These are phyloP conservation scores for Saururus chinensis DNA, from an alignment of 164 flowering plant species.

Conservation along the genomic window DNA sequence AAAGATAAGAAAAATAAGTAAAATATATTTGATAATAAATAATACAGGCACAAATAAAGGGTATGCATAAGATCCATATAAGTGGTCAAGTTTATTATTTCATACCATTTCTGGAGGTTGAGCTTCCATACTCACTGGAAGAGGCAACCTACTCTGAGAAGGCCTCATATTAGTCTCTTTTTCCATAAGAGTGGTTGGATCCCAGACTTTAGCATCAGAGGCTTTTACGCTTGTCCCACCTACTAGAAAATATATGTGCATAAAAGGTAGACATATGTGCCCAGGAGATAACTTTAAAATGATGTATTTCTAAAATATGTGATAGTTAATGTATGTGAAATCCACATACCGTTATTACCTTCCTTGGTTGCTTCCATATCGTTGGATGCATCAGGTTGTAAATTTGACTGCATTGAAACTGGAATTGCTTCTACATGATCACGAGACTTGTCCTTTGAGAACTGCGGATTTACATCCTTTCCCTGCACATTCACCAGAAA, in stretches of 20 bases:
- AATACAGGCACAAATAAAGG: neutral
- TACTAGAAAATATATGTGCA: neutral
- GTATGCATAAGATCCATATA: neutral
- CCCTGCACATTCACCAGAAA: slow-evolving; percentile 7
- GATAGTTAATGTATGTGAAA: neutral
- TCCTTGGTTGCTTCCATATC: slow-evolving; percentile 6
- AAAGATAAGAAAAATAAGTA: no score
- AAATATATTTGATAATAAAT: no score
- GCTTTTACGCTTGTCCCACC: neutral
- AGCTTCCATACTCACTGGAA: slow-evolving; percentile 2
- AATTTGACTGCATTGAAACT: slow-evolving; percentile 5
- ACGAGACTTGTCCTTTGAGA: slow-evolving; percentile 10
- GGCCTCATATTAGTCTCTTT: slow-evolving; percentile 4
- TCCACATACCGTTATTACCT: slow-evolving; percentile 7
- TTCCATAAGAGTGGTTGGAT: slow-evolving; percentile 5
- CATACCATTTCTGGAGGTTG: slow-evolving; percentile 12
- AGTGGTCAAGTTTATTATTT: neutral
- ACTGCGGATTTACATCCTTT: slow-evolving; percentile 6
- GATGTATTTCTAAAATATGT: neutral
- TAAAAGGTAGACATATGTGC: no score
- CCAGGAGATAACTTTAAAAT: neutral
- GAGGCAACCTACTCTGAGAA: slow-evolving; percentile 2
- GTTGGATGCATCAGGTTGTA: slow-evolving; percentile 5
- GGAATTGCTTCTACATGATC: slow-evolving; percentile 3
- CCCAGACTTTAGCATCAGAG: neutral